Conservation (phyloP, 352 stramenopile species). For the Phytophthora hibernalis region DNA sequence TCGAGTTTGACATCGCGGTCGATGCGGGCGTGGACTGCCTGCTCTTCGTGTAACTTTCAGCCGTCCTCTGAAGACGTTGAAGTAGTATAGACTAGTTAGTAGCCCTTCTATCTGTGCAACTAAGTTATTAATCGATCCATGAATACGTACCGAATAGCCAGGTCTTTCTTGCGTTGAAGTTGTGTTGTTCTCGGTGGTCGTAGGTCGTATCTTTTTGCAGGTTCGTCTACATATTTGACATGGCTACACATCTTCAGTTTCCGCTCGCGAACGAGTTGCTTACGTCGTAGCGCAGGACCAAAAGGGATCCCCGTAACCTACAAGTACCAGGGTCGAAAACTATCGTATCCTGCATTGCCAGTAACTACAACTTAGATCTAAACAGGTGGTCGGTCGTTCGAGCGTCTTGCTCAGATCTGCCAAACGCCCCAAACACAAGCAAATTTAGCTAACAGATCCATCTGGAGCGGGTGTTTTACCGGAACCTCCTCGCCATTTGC, state of each 20-base stretch:
- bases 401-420: background rate
- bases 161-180: background rate
- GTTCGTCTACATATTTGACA: background rate
- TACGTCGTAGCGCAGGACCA: background rate
- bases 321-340: background rate
- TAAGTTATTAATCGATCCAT: background rate
- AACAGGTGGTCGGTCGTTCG: no score
- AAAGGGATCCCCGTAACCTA: no score
- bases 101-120: background rate
- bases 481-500: constrained; percentile 11
- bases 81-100: background rate
- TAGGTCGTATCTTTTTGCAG: background rate
- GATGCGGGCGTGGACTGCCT: background rate
- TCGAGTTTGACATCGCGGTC: background rate
- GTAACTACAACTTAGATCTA: no score
- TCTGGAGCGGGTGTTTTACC: constrained; percentile 9
- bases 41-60: background rate
- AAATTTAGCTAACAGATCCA: background rate
- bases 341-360: no score
- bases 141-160: background rate
- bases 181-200: background rate
- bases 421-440: background rate
- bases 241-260: background rate
- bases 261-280: no score
- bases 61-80: no score